Base-by-base conservation (phyloP, 2,329 filamentous ascomycete species). In the Colletotrichum musae region DNA sequence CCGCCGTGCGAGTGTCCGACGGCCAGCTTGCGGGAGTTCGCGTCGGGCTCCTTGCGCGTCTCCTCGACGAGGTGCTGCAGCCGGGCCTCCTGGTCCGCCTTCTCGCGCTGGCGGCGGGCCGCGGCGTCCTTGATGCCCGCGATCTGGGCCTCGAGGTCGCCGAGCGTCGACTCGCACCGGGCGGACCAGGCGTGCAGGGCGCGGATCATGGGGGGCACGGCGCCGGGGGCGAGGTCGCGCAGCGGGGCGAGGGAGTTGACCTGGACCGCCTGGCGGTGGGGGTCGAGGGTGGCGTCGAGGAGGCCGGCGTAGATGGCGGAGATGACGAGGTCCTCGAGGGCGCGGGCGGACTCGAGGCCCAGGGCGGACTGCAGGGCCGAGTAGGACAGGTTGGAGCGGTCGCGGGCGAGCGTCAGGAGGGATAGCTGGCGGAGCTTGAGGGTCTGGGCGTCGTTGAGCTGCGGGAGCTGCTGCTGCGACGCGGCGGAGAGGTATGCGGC, bases 391-490 rank as follows among this genome's bases (percentile, higher is more conserved):
- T 90, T 89, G 64, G 83, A 80, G 54, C 87, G 86, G 71, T 92
- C 88, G 70, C 89, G 88, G 68, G 94, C 92, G 70, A 98, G 90
- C 0, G 93, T 92, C 53, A 99, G 87, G 70, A 99, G 89, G 21
- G 94, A 94, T 47, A 99, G 92, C 77, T 98, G 94, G 62, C 94
- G 93, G 51, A 99, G 92, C 83, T 99, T 99, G 72, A 91, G 87
- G 51, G 86, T 83, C 83, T 99, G 96, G 62, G 88, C 85, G 0
- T 89, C 86, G 77, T 88, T 92, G 57, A 99, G 89, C 7, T 85
- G 71, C 2, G 95, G 96, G 3, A 98, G 90, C 72, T 74, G 74
- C 51, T 64, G 51, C 26, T 58, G 51, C 16, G 53, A 48, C n/a
- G 81, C 78, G 26, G 72, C 70, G n/a, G 75, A 72, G 24, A 73